Base-by-base conservation (phyloP, 768 basidiomycete species). In the Grammothele lineata region DNA sequence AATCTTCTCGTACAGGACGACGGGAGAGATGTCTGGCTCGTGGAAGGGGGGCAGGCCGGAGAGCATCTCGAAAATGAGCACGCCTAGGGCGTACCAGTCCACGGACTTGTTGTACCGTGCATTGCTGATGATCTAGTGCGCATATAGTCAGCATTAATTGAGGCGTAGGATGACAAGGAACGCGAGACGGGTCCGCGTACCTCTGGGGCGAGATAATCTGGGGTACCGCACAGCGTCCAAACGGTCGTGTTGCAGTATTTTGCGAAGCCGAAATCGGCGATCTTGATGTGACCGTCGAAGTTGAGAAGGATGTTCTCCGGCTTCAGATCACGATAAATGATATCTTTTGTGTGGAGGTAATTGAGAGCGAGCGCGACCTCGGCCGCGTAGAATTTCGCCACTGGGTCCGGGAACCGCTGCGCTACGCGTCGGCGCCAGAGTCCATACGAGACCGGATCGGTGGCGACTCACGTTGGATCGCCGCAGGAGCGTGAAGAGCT, bases 31-130 rank as follows among this genome's bases (percentile, higher is more conserved):
- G 61, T 92, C 90, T 21, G 78, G 72, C 64, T 89, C 86, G 67
- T 96, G 94, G 72, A 92, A 98, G 0, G 96, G 96, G 22, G 94
- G 92, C 22, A 87, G 83, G 7, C 96, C 96, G 0, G 89, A 92
- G 36, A 99, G 78, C 94, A 98, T 97, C 68, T 99, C 96, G 63
- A 88, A 99, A 46, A 94, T 87, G 51, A 99, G 82, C 45, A 99
- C 91, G 41, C 96, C 96, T 42, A 97, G 78, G 1, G 96, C 95
- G 70, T 97, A 99, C 94, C 94, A 99, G 62, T 99, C 96, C 2
- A 97, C 95, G 47, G 85, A 87, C 66, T 96, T 95, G 62, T 94
- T 95, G 64, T 99, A 98, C 5, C 93, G 77, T 47, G 81, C 78
- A 62, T 88, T 84, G 15, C 75, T 81, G 62, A 83, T 85, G 65